Percentiles rank a stretch among this genome's conserved stretches.
Conservation (phyloP, 345 rosid species). For the Gossypium mustelinum region DNA sequence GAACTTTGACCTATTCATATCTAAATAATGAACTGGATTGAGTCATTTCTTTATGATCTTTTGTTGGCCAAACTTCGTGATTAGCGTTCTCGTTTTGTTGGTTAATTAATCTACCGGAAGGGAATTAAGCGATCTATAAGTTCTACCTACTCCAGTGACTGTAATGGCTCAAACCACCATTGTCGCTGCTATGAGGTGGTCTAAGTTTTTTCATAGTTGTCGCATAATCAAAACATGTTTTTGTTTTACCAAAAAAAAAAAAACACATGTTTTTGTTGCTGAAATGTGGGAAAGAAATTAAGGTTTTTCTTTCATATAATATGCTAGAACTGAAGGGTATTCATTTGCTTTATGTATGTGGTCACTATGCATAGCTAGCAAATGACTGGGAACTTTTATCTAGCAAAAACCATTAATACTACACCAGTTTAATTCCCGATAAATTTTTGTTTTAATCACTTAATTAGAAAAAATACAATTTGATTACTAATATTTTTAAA, state of each 20-base stretch:
- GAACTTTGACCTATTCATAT: constrained; percentile 7
- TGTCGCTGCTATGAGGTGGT: neutral
- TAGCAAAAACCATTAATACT: too few species aligned
- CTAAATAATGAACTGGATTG: neutral
- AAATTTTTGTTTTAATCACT: too few species aligned
- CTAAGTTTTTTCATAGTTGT: neutral
- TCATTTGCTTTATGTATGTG: constrained; percentile 6
- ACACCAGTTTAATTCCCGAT: too few species aligned
- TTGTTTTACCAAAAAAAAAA: neutral
- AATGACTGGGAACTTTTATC: too few species aligned
- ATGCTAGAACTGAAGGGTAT: too few species aligned
- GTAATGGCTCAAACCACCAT: neutral
- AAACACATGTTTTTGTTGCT: neutral
- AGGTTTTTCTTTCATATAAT: neutral
- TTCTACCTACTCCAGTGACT: neutral
- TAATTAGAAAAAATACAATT: too few species aligned
- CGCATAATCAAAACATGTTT: neutral
- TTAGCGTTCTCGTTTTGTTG: neutral
- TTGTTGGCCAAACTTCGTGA: neutral
- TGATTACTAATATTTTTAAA: too few species aligned
- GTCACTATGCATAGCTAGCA: neutral
- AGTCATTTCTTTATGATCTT: neutral
- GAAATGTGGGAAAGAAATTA: neutral
- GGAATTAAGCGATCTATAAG: neutral
- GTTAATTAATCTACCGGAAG: neutral